Evolutionary conservation across 768 basidiomycete genomes (phyloP).

Genomic region (Mycena filopes): DNA sequence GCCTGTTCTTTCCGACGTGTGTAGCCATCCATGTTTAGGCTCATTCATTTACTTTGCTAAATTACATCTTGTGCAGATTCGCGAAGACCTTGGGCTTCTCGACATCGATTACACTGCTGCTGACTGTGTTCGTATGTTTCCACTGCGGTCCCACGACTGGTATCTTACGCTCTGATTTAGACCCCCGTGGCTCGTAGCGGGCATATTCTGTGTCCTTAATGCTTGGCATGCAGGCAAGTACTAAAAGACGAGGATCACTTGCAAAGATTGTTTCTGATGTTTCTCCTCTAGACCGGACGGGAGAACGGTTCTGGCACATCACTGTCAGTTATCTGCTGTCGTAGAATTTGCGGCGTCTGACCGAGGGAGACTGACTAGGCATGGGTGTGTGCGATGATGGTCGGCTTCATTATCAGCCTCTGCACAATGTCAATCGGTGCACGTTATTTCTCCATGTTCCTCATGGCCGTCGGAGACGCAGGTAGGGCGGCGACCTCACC

Average conservation of each 20-base stretch:
- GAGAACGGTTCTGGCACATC: constrained; percentile 61
- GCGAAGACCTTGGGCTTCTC: constrained; percentile 56
- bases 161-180: constrained; percentile 36
- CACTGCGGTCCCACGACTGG: not conserved
- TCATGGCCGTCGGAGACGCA: constrained; percentile 57
- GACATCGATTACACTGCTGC: constrained; percentile 54
- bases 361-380: no score
- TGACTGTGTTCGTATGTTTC: constrained; percentile 51
- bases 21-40: constrained; percentile 22
- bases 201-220: constrained; percentile 47
- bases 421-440: constrained; percentile 52
- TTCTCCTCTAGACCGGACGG: constrained; percentile 51
- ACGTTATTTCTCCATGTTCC: constrained; percentile 58
- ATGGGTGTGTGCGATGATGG: constrained; percentile 53
- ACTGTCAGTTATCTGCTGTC: no score
- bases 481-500: constrained; percentile 39
- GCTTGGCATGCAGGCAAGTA: constrained; percentile 57
- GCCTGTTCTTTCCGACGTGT: constrained; percentile 61
- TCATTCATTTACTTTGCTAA: not conserved
- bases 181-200: constrained; percentile 56
- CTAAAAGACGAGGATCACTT: no score
- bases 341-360: no score
- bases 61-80: constrained; percentile 38
- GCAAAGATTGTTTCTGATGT: not conserved
- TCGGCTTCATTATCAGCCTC: constrained; percentile 59